A percentile compares a stretch with the other conserved stretches of the same genome.
phyloP scores from a whole-genome alignment of 1,284 basidiomycete species.

The Anthracocystis setariae region DNA sequence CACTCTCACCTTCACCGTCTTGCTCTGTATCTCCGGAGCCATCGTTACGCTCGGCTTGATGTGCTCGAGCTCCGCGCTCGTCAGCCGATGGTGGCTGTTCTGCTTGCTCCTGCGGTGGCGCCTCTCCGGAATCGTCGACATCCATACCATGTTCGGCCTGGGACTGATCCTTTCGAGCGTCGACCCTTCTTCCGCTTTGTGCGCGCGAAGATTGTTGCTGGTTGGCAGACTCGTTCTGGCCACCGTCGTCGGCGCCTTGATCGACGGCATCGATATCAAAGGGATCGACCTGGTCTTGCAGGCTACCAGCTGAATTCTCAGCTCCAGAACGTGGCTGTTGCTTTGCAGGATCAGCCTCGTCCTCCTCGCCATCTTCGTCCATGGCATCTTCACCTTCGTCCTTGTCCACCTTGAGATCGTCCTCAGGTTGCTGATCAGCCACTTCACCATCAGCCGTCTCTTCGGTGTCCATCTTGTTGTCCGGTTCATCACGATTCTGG shows the following conservation, averaged over 20 bases:
- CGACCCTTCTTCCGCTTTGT: conserved; percentile 37
- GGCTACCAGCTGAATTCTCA: conserved; percentile 8
- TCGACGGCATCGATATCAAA: conserved; percentile 45
- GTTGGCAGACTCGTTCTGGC: conserved; percentile 42
- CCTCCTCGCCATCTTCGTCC: conserved; percentile 42
- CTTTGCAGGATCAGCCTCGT: conserved; percentile 21
- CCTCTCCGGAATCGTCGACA: conserved; percentile 56
- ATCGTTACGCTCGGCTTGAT: conserved; percentile 23
- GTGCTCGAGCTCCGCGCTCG: conserved; percentile 19
- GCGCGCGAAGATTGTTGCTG: conserved; percentile 49
- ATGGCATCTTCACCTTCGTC: conserved; percentile 48
- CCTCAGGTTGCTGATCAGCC: conserved; percentile 35
- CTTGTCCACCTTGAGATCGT: conserved; percentile 39
- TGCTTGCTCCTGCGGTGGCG: conserved; percentile 65
- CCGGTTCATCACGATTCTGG: conserved; percentile 23
- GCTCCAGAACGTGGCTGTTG: conserved; percentile 15
- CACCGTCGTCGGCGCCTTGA: conserved; percentile 40
- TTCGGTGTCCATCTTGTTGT: conserved; percentile 60
- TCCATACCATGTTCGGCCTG: conserved; percentile 62
- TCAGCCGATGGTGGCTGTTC: conserved; percentile 42
- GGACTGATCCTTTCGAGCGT: conserved; percentile 36
- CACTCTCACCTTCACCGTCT: conserved; percentile 50
- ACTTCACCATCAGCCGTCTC: conserved; percentile 49
- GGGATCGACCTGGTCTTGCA: conserved; percentile 27
- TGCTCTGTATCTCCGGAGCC: conserved; percentile 33